These are phyloP conservation scores for Salix dunnii DNA, from an alignment of 345 rosid species.

Conservation along the genomic window DNA sequence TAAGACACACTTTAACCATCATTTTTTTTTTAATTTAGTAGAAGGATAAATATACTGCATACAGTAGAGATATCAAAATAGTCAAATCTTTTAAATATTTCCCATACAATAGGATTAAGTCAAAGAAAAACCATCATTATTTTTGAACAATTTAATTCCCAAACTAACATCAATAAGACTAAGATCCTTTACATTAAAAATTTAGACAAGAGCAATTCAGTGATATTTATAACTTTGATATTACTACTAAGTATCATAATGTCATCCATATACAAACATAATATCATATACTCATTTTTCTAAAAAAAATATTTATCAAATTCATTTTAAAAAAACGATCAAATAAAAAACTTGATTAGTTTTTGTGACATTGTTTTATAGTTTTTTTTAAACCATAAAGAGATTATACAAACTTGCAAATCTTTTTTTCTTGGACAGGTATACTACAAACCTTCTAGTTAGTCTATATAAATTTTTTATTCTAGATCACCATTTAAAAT, in stretches of 20 bases:
- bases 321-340: too few species aligned
- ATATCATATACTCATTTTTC: neutral
- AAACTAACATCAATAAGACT: too few species aligned
- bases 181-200: too few species aligned
- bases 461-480: neutral
- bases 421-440: neutral
- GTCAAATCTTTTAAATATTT: neutral
- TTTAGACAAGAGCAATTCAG: too few species aligned
- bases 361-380: slow-evolving; percentile 1
- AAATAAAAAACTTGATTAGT: neutral
- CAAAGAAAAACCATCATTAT: neutral
- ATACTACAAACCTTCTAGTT: neutral
- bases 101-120: neutral
- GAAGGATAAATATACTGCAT: neutral
- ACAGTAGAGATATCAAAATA: neutral
- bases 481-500: slow-evolving; percentile 6
- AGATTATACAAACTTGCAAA: neutral
- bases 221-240: neutral
- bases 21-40: neutral
- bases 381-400: neutral
- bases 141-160: neutral
- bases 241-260: neutral
- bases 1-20: neutral
- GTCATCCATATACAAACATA: slow-evolving; percentile 11
- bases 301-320: neutral